phyloP scores from a whole-genome alignment of 164 flowering plant species.

The Stephania yunnanensis region DNA sequence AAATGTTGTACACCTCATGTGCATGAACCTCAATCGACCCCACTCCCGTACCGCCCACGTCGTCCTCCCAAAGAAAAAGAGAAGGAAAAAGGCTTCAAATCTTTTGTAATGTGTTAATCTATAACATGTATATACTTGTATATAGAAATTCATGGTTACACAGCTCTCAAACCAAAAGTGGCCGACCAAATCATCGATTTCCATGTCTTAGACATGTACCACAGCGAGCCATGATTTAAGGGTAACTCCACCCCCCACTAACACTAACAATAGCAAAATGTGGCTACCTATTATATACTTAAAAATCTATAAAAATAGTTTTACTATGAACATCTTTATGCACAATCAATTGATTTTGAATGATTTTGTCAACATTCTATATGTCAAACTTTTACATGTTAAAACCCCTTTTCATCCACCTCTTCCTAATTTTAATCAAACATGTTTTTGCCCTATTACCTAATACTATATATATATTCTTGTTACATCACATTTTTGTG shows the following conservation, averaged over 20 bases:
- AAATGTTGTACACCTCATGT: background rate
- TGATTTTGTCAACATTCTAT: background rate
- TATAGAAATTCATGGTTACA: background rate
- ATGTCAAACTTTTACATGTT: background rate
- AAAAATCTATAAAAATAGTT: background rate
- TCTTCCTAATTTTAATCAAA: background rate
- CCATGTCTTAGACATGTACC: background rate
- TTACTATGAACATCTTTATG: background rate
- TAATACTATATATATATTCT: too few species aligned
- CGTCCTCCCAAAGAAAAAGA: background rate
- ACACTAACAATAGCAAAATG: background rate
- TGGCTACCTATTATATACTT: background rate
- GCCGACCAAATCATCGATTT: slow-evolving; percentile 2
- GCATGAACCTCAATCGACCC: slow-evolving; percentile 4
- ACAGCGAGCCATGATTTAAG: background rate
- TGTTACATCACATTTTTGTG: too few species aligned
- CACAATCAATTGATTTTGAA: background rate
- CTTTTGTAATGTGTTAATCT: background rate
- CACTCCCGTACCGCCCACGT: slow-evolving; percentile 1
- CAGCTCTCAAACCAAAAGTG: background rate
- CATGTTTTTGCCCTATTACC: background rate
- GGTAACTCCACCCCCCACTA: background rate
- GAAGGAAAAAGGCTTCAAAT: background rate
- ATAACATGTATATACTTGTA: background rate
- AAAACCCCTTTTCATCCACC: background rate